These are phyloP conservation scores for Pythium vanterpoolii DNA, from an alignment of 352 stramenopile genomes.

Conservation along the genomic window DNA sequence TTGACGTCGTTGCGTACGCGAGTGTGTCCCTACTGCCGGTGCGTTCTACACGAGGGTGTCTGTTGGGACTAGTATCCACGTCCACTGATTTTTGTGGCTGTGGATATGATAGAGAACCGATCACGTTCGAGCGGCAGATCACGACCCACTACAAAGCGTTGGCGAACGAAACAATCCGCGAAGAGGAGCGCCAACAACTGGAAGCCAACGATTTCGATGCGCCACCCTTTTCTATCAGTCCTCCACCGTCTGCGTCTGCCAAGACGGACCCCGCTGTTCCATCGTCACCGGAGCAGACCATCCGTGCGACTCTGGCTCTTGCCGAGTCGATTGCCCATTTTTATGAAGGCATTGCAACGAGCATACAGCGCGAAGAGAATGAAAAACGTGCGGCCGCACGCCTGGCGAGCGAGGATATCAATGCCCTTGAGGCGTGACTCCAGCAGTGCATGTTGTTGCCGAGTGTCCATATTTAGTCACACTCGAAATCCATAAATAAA, in stretches of 20 bases:
- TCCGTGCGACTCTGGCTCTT: neutral
- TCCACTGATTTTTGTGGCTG: neutral
- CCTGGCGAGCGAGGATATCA: neutral
- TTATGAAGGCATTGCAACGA: neutral
- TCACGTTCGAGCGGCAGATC: slow-evolving; percentile 12
- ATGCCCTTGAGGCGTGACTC: neutral
- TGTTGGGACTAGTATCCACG: neutral
- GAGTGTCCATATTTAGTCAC: slow-evolving; percentile 20
- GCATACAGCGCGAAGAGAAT: neutral
- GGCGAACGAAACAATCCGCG: slow-evolving; percentile 8
- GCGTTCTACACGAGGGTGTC: neutral
- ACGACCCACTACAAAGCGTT: slow-evolving; percentile 4
- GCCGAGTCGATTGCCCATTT: neutral
- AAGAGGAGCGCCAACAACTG: neutral
- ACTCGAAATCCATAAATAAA: slow-evolving; percentile 7
- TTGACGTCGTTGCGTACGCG: neutral
- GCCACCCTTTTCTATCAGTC: neutral
- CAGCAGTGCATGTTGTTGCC: neutral
- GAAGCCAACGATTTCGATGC: slow-evolving; percentile 16
- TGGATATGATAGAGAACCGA: slow-evolving; percentile 3
- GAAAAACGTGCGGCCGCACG: neutral
- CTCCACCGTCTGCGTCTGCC: neutral
- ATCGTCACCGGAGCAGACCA: neutral
- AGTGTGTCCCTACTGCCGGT: slow-evolving; percentile 24
- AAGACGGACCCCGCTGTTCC: neutral